Conservation (phyloP, 2,329 filamentous ascomycete genomes). For the Pestalotiopsis sp. region DNA sequence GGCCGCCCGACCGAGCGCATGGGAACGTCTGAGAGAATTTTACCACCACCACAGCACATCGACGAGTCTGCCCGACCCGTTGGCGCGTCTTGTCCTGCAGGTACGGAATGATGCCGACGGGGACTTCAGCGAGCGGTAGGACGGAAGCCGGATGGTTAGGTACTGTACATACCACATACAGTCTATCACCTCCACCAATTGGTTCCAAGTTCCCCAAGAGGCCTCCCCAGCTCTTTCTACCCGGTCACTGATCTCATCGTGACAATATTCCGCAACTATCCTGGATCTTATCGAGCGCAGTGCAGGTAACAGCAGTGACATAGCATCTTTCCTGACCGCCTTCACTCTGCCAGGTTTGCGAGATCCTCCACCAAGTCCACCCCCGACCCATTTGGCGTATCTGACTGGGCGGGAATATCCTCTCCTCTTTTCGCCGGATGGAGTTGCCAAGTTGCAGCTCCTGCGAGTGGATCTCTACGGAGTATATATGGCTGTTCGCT, state of each 20-base stretch:
- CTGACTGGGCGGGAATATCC: background rate
- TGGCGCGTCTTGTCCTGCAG: background rate
- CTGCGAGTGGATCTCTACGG: background rate
- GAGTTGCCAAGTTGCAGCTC: background rate
- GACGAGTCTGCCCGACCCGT: background rate
- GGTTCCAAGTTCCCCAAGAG: background rate
- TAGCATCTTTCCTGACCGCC: background rate
- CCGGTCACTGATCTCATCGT: background rate
- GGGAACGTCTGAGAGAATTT: background rate
- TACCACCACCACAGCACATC: background rate
- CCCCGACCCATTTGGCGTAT: background rate
- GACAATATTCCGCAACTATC: background rate
- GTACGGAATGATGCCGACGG: background rate
- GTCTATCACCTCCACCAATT: background rate
- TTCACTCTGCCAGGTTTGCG: background rate
- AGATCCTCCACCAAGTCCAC: background rate
- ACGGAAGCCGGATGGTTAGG: background rate
- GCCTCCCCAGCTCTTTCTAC: background rate
- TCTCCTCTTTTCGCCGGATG: background rate
- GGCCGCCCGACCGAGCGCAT: background rate
- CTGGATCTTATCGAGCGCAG: background rate
- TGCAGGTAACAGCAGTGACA: background rate
- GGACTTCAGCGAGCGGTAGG: background rate
- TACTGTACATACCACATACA: background rate
- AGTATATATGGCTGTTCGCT: background rate